Evolutionary conservation across 352 stramenopile species (phyloP).

Genomic region (Globisporangium canariense): DNA sequence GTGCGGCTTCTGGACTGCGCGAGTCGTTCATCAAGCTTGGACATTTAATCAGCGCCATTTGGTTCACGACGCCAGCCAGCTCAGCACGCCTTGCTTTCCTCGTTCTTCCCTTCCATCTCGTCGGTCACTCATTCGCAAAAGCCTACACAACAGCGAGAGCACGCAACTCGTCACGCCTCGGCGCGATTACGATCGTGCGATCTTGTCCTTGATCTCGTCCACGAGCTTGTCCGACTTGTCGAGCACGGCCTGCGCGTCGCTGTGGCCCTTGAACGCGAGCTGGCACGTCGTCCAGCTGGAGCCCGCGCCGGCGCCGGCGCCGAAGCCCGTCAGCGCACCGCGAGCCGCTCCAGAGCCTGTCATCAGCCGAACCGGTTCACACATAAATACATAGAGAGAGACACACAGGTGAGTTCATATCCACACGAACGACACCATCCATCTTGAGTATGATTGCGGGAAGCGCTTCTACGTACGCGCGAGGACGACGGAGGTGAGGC

Average conservation of each 20-base stretch:
- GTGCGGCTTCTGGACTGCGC: neutral
- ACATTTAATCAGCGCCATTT: neutral
- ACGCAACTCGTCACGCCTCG: neutral
- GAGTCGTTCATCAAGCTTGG: neutral
- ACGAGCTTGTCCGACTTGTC: conserved; percentile 78
- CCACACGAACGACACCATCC: neutral
- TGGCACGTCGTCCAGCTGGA: conserved; percentile 87
- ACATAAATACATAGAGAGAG: neutral
- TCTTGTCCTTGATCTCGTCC: conserved; percentile 65
- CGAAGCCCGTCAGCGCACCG: conserved; percentile 65
- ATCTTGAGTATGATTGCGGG: neutral
- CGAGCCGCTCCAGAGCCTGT: conserved; percentile 64
- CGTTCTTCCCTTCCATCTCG: neutral
- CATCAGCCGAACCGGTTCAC: neutral
- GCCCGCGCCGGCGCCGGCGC: conserved; percentile 61
- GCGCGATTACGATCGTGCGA: conserved; percentile 25
- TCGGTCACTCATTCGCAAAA: neutral
- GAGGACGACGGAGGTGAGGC: conserved; percentile 78
- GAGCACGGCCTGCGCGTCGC: conserved; percentile 54
- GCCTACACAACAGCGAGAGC: neutral
- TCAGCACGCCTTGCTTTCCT: neutral
- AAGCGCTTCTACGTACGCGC: conserved; percentile 50
- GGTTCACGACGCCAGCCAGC: neutral
- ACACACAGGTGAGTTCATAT: neutral
- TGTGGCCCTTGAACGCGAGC: conserved; percentile 74